A percentile compares a stretch with the other conserved stretches of the same genome.
Conservation (phyloP, 2,329 filamentous ascomycete genomes). For the Cladosporium austrohemisphaericum region DNA sequence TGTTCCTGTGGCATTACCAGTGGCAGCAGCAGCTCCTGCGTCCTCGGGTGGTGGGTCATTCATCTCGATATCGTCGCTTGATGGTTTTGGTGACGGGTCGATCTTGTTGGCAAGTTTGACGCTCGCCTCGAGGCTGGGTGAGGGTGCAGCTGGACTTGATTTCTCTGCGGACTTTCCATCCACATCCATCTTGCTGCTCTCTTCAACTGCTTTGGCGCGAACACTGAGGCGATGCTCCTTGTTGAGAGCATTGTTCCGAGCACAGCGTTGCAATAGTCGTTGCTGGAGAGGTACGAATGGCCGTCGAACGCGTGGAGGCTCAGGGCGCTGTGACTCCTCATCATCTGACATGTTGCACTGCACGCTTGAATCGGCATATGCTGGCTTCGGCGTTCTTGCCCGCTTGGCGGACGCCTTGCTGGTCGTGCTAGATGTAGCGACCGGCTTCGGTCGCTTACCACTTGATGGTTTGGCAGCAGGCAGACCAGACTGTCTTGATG, state of each 20-base stretch:
- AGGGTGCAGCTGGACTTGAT: neutral
- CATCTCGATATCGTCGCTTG: conserved; percentile 11
- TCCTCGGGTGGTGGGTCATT: neutral
- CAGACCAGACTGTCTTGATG: conserved; percentile 24
- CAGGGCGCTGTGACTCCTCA: conserved; percentile 21
- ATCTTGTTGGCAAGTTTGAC: neutral
- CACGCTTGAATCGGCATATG: conserved; percentile 27
- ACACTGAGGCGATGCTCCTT: conserved; percentile 2
- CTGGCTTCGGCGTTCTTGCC: conserved; percentile 25
- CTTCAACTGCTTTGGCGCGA: conserved; percentile 25
- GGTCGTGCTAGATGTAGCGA: conserved; percentile 2
- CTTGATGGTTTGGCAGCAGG: conserved; percentile 19
- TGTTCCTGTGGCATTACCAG: too few relatives aligned
- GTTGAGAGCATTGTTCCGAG: conserved; percentile 27
- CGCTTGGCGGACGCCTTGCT: conserved; percentile 4
- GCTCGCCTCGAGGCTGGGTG: neutral
- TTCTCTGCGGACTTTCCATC: conserved; percentile 4
- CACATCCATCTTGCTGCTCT: conserved; percentile 46
- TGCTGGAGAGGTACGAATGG: conserved; percentile 30
- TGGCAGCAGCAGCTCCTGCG: neutral
- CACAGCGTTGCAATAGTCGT: conserved; percentile 32
- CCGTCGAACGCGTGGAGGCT: conserved; percentile 20
- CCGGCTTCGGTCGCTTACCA: conserved; percentile 20
- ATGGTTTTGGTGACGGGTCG: neutral
- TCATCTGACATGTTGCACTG: conserved; percentile 36